These are phyloP conservation scores for Paraphoma sp. DNA, from an alignment of 2,329 filamentous ascomycete genomes.

Conservation along the genomic window DNA sequence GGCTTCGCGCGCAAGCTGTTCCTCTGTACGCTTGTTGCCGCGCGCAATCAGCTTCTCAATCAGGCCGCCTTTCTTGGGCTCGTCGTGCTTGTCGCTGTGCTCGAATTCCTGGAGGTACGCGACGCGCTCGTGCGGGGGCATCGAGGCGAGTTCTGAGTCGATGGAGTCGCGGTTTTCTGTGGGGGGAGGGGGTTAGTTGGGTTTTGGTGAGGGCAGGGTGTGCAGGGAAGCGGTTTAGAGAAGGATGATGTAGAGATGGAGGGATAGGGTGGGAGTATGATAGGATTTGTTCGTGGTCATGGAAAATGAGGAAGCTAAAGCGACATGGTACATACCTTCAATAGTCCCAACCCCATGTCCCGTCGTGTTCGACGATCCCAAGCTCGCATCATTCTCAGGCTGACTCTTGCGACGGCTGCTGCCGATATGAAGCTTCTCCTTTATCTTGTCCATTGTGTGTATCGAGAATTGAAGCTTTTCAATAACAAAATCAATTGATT, in stretches of 20 bases:
- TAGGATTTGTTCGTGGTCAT: not conserved
- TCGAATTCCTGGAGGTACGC: conserved; percentile 46
- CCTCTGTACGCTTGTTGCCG: conserved; percentile 45
- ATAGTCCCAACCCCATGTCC: conserved; percentile 23
- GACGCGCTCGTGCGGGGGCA: conserved; percentile 42
- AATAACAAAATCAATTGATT: not conserved
- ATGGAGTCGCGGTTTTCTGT: conserved; percentile 41
- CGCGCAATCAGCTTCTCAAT: conserved; percentile 42
- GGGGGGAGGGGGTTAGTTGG: not conserved
- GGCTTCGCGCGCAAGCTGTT: conserved; percentile 37
- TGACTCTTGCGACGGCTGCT: conserved; percentile 40
- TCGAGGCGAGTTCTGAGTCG: conserved; percentile 42
- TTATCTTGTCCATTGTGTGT: conserved; percentile 42
- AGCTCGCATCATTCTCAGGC: conserved; percentile 25
- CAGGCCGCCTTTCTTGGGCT: conserved; percentile 41
- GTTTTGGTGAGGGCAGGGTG: not conserved
- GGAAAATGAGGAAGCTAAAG: not conserved
- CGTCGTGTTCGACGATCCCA: conserved; percentile 14
- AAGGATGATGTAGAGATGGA: not conserved
- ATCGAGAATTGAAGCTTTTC: not conserved
- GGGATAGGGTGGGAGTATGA: too few relatives aligned
- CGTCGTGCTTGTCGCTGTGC: conserved; percentile 39
- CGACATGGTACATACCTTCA: conserved; percentile 27
- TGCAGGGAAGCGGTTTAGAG: not conserved
- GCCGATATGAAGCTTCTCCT: conserved; percentile 45